These are phyloP conservation scores for Lachancea sp. DNA, from an alignment of 805 yeast species.

Conservation along the genomic window DNA sequence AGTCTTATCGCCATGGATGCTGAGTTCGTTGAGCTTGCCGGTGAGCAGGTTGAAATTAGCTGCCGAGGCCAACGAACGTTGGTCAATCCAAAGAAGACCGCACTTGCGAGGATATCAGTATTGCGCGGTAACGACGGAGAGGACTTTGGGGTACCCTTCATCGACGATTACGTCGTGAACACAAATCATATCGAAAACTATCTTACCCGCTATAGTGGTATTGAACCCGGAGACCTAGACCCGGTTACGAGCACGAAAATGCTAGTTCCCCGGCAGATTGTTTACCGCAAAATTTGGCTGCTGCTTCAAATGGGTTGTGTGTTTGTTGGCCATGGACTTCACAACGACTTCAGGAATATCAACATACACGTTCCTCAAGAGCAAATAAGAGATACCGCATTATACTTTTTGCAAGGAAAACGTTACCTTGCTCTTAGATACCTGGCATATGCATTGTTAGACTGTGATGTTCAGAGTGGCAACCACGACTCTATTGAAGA, in stretches of 20 bases:
- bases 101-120: conserved; percentile 86
- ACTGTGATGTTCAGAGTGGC: conserved; percentile 76
- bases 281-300: conserved; percentile 87
- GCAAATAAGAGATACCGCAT: conserved; percentile 87
- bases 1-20: conserved; percentile 90
- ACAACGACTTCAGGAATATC: conserved; percentile 87
- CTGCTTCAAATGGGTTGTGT: conserved; percentile 81
- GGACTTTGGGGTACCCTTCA: conserved; percentile 66
- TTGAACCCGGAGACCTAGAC: conserved; percentile 84
- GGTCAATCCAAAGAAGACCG: conserved; percentile 65
- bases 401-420: conserved; percentile 70
- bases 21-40: conserved; percentile 79
- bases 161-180: conserved; percentile 86
- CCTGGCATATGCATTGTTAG: conserved; percentile 71
- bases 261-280: conserved; percentile 72
- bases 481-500: conserved; percentile 98
- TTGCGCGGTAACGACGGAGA: conserved; percentile 65
- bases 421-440: conserved; percentile 80
- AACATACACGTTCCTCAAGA: conserved; percentile 78
- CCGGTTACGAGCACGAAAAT: conserved; percentile 56
- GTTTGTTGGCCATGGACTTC: conserved; percentile 91
- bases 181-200: conserved; percentile 71
- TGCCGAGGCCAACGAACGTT: conserved; percentile 64
- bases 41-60: conserved; percentile 72
- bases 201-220: conserved; percentile 88